phyloP scores from a whole-genome alignment of 805 yeast species.

The Nakazawaea pomicola region DNA sequence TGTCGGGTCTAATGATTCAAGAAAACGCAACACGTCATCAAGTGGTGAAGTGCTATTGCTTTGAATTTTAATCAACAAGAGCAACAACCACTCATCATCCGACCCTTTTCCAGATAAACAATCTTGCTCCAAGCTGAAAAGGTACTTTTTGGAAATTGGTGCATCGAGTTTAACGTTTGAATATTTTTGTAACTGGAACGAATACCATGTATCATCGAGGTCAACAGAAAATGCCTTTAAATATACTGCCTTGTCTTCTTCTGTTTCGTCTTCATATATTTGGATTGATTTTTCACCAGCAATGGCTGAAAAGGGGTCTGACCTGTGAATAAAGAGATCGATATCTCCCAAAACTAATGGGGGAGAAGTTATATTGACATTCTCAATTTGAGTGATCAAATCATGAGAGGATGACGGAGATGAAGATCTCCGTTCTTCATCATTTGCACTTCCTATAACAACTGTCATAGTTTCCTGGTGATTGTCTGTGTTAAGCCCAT shows the following conservation, averaged over 20 bases:
- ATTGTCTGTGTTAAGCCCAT: constrained; percentile 2
- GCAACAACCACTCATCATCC: constrained; percentile 4
- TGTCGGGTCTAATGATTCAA: no score
- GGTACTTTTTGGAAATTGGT: not conserved
- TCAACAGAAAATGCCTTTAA: no score
- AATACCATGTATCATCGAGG: constrained; percentile 4
- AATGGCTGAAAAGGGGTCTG: constrained; percentile 36
- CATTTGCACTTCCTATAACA: not conserved
- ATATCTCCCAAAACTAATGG: constrained; percentile 16
- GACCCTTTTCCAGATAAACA: not conserved
- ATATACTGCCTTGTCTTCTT: not conserved
- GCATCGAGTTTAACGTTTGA: not conserved
- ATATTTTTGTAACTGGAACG: constrained; percentile 2
- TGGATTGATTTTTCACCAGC: constrained; percentile 27
- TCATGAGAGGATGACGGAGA: constrained; percentile 7
- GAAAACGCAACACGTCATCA: no score
- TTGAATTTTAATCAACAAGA: no score
- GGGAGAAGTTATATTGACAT: constrained; percentile 12
- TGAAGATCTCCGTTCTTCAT: not conserved
- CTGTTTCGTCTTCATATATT: constrained; percentile 32
- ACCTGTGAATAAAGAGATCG: constrained; percentile 32
- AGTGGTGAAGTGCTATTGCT: no score
- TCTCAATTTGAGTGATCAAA: constrained; percentile 3
- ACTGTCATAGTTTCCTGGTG: not conserved
- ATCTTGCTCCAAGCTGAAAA: not conserved